These are phyloP conservation scores for Clarireedia monteithiana DNA, from an alignment of 2,329 filamentous ascomycete species.

Conservation along the genomic window DNA sequence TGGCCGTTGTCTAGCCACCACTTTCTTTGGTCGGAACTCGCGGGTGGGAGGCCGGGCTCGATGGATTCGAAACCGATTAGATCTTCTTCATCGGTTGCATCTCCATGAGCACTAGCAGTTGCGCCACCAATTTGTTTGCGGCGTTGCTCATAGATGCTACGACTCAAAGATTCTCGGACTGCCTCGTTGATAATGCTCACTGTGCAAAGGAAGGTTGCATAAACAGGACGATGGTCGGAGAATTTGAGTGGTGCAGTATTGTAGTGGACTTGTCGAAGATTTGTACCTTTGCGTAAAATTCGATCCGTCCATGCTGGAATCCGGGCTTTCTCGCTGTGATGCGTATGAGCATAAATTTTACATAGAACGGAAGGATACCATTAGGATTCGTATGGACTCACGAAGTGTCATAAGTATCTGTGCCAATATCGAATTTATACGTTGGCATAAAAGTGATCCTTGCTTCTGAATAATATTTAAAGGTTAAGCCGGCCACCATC, in stretches of 20 bases:
- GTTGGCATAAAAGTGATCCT: constrained; percentile 85
- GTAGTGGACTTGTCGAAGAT: constrained; percentile 77
- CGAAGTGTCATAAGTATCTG: constrained; percentile 86
- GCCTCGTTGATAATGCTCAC: constrained; percentile 75
- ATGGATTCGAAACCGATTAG: constrained; percentile 74
- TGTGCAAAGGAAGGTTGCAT: constrained; percentile 76
- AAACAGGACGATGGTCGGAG: constrained; percentile 95
- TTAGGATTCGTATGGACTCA: constrained; percentile 35
- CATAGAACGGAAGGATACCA: not conserved
- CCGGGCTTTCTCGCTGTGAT: constrained; percentile 71
- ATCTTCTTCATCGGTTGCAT: constrained; percentile 70
- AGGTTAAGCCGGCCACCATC: constrained; percentile 87
- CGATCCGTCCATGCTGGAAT: constrained; percentile 98
- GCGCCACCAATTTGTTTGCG: constrained; percentile 59
- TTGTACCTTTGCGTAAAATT: constrained; percentile 76
- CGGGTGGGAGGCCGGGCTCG: constrained; percentile 65
- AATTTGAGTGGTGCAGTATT: constrained; percentile 75
- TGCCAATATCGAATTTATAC: constrained; percentile 90
- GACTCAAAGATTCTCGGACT: constrained; percentile 63
- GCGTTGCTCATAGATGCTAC: constrained; percentile 63
- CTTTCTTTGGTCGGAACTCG: constrained; percentile 60
- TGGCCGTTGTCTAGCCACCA: constrained; percentile 66
- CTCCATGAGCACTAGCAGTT: constrained; percentile 49
- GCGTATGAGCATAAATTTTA: constrained; percentile 26
- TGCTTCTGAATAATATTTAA: constrained; percentile 87